A percentile compares a stretch with the other conserved stretches of the same genome.
Evolutionary conservation across 2,329 filamentous ascomycete genomes (phyloP).

Genomic region (Calonectria honghensis): DNA sequence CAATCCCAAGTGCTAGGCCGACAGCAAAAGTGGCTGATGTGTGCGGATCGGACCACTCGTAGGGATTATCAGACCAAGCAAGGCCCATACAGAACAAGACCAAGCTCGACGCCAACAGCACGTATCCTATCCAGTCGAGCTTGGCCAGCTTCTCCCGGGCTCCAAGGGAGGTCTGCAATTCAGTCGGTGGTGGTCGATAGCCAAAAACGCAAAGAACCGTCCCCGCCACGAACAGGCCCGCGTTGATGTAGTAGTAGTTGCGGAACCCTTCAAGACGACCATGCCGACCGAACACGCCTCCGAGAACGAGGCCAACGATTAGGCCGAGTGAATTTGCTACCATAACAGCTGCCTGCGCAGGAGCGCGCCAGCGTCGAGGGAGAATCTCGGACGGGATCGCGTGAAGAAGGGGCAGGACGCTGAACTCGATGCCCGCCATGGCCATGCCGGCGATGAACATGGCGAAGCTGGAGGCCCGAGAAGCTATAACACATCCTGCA

Average conservation of each 20-base stretch:
- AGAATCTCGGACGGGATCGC: conserved; percentile 45
- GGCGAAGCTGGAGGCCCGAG: conserved; percentile 35
- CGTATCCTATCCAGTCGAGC: conserved; percentile 64
- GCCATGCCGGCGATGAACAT: conserved; percentile 40
- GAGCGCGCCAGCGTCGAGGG: conserved; percentile 40
- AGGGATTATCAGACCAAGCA: conserved; percentile 64
- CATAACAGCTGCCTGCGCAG: conserved; percentile 42
- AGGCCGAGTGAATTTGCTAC: conserved; percentile 40
- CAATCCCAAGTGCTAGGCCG: conserved; percentile 54
- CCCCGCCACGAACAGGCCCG: conserved; percentile 27
- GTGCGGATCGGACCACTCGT: conserved; percentile 61
- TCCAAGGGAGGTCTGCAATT: conserved; percentile 30
- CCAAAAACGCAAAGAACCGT: conserved; percentile 31
- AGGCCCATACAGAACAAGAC: conserved; percentile 64
- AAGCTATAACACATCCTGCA: conserved; percentile 36
- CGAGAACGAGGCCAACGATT: conserved; percentile 37
- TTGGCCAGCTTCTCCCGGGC: conserved; percentile 57
- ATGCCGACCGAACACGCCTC: conserved; percentile 28
- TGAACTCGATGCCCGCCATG: conserved; percentile 40
- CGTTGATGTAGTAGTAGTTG: conserved; percentile 43
- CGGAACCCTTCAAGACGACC: conserved; percentile 38
- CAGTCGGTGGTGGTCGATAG: conserved; percentile 40
- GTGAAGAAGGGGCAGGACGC: conserved; percentile 41
- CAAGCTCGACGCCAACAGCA: conserved; percentile 58
- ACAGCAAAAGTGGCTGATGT: conserved; percentile 60